Evolutionary conservation across 257 asterid genomes (phyloP).

Genomic region (Nicotiana noctiflora): DNA sequence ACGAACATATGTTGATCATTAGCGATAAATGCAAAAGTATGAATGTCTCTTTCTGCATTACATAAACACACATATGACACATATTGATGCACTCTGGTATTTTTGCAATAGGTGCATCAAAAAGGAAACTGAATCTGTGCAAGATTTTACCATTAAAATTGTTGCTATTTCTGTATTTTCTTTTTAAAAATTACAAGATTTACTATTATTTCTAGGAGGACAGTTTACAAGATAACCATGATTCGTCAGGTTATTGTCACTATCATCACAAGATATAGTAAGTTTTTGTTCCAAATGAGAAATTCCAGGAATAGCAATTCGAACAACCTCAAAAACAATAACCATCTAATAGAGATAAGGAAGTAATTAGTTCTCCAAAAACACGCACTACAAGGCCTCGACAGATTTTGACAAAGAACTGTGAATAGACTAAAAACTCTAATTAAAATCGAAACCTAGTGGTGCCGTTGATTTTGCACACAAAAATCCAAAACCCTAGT

Average conservation of each 20-base stretch:
- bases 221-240: neutral
- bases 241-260: constrained; percentile 9
- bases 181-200: neutral
- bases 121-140: neutral
- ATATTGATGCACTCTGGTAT: neutral
- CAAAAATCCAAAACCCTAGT: too few species aligned
- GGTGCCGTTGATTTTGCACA: too few species aligned
- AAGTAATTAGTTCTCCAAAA: too few species aligned
- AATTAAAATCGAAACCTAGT: too few species aligned
- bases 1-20: neutral
- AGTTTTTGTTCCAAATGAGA: too few species aligned
- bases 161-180: neutral
- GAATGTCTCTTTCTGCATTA: neutral
- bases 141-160: neutral
- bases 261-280: too few species aligned
- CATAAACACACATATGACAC: neutral
- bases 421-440: too few species aligned
- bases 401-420: too few species aligned
- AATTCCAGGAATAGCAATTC: too few species aligned
- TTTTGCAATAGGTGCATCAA: neutral
- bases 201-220: neutral
- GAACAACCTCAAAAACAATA: too few species aligned
- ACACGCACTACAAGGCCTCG: too few species aligned
- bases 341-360: too few species aligned
- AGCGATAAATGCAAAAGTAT: neutral